Conservation (phyloP, 176 grass and related monocot genomes). For the Ensete ventricosum region DNA sequence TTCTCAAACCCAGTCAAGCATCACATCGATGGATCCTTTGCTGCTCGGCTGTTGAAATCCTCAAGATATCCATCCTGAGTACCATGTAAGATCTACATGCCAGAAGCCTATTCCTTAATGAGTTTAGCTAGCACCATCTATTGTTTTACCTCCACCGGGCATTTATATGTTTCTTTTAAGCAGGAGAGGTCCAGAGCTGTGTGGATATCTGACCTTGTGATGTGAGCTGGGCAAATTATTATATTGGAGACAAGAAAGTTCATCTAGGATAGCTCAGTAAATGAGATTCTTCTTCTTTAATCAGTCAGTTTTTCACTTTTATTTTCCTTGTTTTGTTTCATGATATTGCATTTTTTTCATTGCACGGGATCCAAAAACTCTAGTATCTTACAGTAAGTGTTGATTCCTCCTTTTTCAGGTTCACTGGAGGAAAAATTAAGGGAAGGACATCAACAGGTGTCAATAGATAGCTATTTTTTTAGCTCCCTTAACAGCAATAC, state of each 20-base stretch:
- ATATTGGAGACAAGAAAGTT: background rate
- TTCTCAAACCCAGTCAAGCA: conserved; percentile 79
- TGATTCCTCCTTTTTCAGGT: background rate
- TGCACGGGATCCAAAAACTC: too few species aligned
- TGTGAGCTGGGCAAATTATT: background rate
- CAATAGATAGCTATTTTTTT: too few species aligned
- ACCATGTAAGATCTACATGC: background rate
- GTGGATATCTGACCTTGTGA: background rate
- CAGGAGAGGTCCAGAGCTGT: background rate
- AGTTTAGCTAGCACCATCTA: background rate
- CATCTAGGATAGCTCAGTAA: background rate
- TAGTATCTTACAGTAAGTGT: too few species aligned
- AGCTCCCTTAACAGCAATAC: too few species aligned
- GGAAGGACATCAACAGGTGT: too few species aligned
- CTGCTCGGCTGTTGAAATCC: conserved; percentile 59
- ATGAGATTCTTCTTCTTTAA: background rate
- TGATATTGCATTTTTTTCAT: background rate
- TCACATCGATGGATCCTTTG: conserved; percentile 84
- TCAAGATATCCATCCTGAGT: background rate
- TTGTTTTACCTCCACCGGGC: background rate
- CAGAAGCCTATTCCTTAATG: background rate
- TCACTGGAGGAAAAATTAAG: background rate
- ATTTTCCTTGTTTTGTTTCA: background rate
- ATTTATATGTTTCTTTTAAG: background rate
- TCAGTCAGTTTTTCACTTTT: background rate